Base-by-base conservation (phyloP, 208 protist genomes). In the Wallacemonas sp. region DNA sequence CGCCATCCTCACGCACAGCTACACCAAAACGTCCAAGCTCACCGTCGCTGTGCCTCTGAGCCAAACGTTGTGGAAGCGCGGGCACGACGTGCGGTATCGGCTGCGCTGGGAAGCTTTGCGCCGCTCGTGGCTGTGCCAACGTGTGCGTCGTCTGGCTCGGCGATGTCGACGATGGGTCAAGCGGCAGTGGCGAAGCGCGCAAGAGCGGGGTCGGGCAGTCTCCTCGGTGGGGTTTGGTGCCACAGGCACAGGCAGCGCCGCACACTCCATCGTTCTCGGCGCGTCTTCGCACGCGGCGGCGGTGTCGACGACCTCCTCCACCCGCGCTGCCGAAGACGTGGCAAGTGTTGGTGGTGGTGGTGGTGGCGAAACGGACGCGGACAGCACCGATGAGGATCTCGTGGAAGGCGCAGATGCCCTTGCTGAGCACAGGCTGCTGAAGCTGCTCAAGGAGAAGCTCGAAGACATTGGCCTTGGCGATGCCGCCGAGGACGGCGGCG, bases 41-140 rank as follows among this genome's bases (percentile, higher is more conserved):
- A 58, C 51, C 3, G 60, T 61, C 27, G 33, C 44, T 34, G 51
- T 71, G n/a, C 59, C 65, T 3, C 14, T 62, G 2, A 58, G 61
- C 15, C 58, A 51, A 38, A 51, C 59, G 27, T 27, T 71, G 19
- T 38, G 22, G 19, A 72, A 77, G 65, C 65, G 63, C 53, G 68
- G 53, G 61, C 44, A 44, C 27, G 71, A 77, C 53, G 46, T 77
- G 15, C 62, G 42, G 19, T 68, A 62, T 26, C 53, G 65, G 21
- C 46, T 46, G 15, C 28, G 39, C 11, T 66, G 46, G 42, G 27
- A 54, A 0, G 42, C 61, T 8, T 21, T 53, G 30, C 45, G 41
- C 5, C 61, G 61, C 11, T 31, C 17, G 4, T 51, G 31, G 31
- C 42, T 55, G 12, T 8, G 15, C 15, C 15, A 45, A 28, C 41